Evolutionary conservation across 2,329 filamentous ascomycete genomes (phyloP).

Genomic region (Neurospora sp.): DNA sequence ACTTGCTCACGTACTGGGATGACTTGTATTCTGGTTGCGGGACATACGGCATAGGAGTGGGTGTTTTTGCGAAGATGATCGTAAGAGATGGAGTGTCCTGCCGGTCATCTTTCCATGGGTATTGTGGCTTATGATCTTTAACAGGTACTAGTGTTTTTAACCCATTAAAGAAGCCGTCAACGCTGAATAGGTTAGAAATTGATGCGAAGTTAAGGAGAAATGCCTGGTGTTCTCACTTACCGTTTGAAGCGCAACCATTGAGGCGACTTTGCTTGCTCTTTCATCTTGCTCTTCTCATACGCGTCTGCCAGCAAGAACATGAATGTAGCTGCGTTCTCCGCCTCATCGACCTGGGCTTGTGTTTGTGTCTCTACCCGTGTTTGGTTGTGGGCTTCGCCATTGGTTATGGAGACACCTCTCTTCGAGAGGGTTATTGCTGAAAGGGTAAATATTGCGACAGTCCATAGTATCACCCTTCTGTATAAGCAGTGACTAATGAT

Average conservation of each 20-base stretch:
- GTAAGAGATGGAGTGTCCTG: conserved; percentile 26
- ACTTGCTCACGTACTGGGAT: conserved; percentile 41
- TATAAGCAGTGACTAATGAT: conserved; percentile 44
- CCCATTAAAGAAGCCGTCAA: conserved; percentile 73
- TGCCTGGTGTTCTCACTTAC: conserved; percentile 24
- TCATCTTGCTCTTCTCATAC: conserved; percentile 13
- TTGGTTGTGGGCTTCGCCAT: neutral
- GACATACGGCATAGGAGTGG: conserved; percentile 45
- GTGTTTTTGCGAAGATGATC: conserved; percentile 27
- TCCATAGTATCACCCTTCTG: conserved; percentile 42
- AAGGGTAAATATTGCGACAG: conserved; percentile 30
- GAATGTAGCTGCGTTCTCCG: neutral
- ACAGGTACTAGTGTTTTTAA: conserved; percentile 59
- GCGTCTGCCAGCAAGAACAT: neutral
- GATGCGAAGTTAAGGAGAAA: conserved; percentile 1
- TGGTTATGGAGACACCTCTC: conserved; percentile 14
- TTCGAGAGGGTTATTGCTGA: conserved; percentile 32
- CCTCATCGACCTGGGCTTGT: neutral
- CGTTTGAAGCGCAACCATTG: conserved; percentile 32
- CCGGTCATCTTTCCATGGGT: conserved; percentile 41
- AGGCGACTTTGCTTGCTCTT: conserved; percentile 20
- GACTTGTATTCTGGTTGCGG: conserved; percentile 60
- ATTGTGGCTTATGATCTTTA: conserved; percentile 60
- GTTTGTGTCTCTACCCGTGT: neutral
- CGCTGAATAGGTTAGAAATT: conserved; percentile 36